Evolutionary conservation across 768 basidiomycete genomes (phyloP).

Genomic region (Rhodotorula graminis): DNA sequence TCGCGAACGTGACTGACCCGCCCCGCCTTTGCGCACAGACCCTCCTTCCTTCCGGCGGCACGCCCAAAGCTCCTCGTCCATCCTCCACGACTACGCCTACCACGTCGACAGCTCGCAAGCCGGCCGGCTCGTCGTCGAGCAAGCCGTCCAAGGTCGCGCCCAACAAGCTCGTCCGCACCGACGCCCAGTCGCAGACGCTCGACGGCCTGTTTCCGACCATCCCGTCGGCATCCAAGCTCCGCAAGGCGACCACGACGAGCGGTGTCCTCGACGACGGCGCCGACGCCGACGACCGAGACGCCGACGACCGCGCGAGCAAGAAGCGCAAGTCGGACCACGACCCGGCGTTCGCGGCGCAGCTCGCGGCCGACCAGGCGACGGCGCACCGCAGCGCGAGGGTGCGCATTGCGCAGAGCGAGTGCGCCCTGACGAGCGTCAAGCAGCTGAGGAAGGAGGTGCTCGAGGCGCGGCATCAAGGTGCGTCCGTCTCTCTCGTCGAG

Average conservation of each 20-base stretch:
- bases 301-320: neutral
- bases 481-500: conserved; percentile 38
- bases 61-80: neutral
- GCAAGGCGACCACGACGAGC: conserved; percentile 49
- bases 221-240: conserved; percentile 51
- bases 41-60: conserved; percentile 43
- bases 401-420: conserved; percentile 66
- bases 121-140: neutral
- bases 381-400: conserved; percentile 29
- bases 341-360: conserved; percentile 21
- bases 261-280: conserved; percentile 49
- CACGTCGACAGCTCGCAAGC: conserved; percentile 4
- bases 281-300: neutral
- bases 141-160: conserved; percentile 15
- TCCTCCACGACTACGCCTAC: neutral
- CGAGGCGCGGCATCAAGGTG: conserved; percentile 67
- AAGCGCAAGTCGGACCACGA: conserved; percentile 29
- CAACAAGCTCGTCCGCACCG: conserved; percentile 85
- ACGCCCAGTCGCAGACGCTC: conserved; percentile 76
- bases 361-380: conserved; percentile 35
- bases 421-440: conserved; percentile 68
- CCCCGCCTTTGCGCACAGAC: conserved; percentile 37
- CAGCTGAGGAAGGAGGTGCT: conserved; percentile 57
- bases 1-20: neutral
- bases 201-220: conserved; percentile 85